Conservation (phyloP, 805 yeast genomes). For the Helenozyma rhizophorensis region DNA sequence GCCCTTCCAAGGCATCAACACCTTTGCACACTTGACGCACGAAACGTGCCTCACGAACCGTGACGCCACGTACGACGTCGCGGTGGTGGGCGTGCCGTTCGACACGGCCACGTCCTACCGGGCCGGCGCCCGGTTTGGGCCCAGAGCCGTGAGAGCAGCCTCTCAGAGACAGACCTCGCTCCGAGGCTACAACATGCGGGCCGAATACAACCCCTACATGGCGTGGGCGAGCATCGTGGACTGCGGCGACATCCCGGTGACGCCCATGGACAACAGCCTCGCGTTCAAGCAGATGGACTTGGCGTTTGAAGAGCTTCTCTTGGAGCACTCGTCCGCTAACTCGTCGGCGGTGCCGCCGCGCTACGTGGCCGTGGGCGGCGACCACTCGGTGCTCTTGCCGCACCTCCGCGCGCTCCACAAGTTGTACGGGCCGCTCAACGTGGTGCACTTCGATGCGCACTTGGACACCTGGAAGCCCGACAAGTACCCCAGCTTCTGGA, state of each 20-base stretch:
- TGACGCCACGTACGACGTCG: constrained; percentile 56
- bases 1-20: constrained; percentile 65
- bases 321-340: constrained; percentile 23
- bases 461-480: constrained; percentile 78
- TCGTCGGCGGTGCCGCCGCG: constrained; percentile 45
- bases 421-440: constrained; percentile 62
- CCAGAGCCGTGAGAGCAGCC: constrained; percentile 62
- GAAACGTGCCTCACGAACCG: constrained; percentile 52
- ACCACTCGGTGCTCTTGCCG: constrained; percentile 72
- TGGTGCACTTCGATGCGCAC: constrained; percentile 83
- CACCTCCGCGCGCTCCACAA: constrained; percentile 61
- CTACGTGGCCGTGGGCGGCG: constrained; percentile 75
- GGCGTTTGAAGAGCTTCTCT: constrained; percentile 54
- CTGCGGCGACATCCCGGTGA: constrained; percentile 56
- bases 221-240: constrained; percentile 48
- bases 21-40: constrained; percentile 71
- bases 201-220: constrained; percentile 49
- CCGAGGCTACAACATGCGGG: constrained; percentile 68
- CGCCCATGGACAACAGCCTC: constrained; percentile 54
- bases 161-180: constrained; percentile 66
- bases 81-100: constrained; percentile 74
- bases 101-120: constrained; percentile 79
- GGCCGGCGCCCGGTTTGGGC: constrained; percentile 84
- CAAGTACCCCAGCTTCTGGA: constrained; percentile 63
- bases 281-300: constrained; percentile 52